Conservation (phyloP, 306 rosid species). For the Canavalia gladiata region DNA sequence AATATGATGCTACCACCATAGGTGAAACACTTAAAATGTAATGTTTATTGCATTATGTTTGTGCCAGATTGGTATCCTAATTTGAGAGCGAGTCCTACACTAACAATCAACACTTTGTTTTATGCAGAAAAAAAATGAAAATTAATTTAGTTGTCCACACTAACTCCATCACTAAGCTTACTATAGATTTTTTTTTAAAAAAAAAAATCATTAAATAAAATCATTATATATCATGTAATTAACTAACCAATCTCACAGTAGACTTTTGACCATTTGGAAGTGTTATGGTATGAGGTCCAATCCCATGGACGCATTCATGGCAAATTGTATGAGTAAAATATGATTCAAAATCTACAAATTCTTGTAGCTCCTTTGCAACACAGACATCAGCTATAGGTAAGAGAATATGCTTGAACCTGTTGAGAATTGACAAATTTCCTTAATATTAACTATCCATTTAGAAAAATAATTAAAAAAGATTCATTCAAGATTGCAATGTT, state of each 20-base stretch:
- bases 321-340: constrained; percentile 95
- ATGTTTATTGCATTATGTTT: no score
- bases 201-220: no score
- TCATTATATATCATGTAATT: no score
- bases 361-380: constrained; percentile 74
- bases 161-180: no score
- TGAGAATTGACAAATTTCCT: constrained; percentile 44
- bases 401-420: constrained; percentile 90
- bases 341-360: constrained; percentile 87
- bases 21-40: no score
- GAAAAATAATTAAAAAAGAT: constrained; percentile 23
- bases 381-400: constrained; percentile 84
- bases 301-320: constrained; percentile 99
- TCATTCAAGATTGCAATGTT: constrained; percentile 34
- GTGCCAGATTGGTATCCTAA: no score
- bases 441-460: constrained; percentile 18
- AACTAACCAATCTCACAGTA: constrained; percentile 93
- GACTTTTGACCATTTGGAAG: constrained; percentile 91
- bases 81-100: no score
- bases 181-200: no score
- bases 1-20: no score
- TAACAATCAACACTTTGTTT: no score
- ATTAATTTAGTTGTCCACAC: no score
- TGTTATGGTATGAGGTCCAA: constrained; percentile 90
- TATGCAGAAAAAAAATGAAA: no score